Evolutionary conservation across 768 basidiomycete species (phyloP).

Genomic region (Leucocoprinus leucothites): DNA sequence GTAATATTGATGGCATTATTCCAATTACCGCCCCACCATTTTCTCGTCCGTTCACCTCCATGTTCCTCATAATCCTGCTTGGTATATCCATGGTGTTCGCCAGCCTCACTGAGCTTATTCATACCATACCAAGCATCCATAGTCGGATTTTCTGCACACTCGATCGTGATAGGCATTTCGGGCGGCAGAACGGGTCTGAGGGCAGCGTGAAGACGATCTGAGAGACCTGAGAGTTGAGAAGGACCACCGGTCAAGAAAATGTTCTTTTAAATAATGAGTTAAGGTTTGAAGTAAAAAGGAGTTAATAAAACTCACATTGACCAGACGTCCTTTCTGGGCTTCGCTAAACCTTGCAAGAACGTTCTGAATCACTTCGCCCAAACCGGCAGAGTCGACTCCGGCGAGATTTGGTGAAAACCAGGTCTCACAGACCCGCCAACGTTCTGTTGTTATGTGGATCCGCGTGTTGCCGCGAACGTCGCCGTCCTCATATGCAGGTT

Average conservation of each 20-base stretch:
- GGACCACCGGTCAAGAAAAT: slow-evolving; percentile 88
- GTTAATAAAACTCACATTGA: slow-evolving; percentile 52
- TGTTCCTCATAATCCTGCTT: slow-evolving; percentile 85
- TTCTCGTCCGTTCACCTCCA: slow-evolving; percentile 82
- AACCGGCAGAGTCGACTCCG: slow-evolving; percentile 89
- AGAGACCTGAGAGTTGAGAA: slow-evolving; percentile 68
- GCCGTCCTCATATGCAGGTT: slow-evolving; percentile 74
- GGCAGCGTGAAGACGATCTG: slow-evolving; percentile 61
- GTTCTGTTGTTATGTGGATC: slow-evolving; percentile 87
- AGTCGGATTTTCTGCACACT: slow-evolving; percentile 59
- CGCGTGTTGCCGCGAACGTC: slow-evolving; percentile 61
- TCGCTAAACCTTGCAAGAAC: slow-evolving; percentile 72
- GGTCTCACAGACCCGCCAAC: slow-evolving; percentile 88
- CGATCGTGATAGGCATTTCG: slow-evolving; percentile 67
- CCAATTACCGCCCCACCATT: slow-evolving; percentile 95
- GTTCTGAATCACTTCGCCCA: slow-evolving; percentile 89
- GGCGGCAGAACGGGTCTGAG: slow-evolving; percentile 87
- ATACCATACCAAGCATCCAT: slow-evolving; percentile 93
- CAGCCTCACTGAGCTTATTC: slow-evolving; percentile 67
- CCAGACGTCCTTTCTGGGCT: slow-evolving; percentile 66
- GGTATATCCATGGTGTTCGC: slow-evolving; percentile 60
- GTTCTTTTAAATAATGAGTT: slow-evolving; percentile 46
- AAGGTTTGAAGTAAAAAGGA: background rate
- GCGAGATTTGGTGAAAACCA: slow-evolving; percentile 95
- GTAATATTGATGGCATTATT: slow-evolving; percentile 40